phyloP scores from a whole-genome alignment of 345 rosid genomes.

The Balakata baccata region DNA sequence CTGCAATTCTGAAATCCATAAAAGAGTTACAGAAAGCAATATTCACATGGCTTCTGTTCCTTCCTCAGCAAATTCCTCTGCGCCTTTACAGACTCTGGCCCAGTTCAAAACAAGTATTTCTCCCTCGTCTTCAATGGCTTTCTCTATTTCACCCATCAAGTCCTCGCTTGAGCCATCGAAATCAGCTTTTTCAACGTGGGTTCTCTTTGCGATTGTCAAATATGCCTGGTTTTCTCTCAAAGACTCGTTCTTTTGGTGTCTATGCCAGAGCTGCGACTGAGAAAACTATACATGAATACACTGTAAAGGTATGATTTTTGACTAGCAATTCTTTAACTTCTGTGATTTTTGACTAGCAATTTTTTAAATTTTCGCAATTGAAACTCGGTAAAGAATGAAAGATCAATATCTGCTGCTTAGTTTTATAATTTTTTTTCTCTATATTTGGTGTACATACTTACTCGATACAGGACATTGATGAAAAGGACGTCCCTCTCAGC shows the following conservation, averaged over 20 bases:
- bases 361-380: not conserved
- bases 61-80: slow-evolving; percentile 37
- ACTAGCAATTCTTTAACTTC: not conserved
- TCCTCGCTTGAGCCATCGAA: slow-evolving; percentile 47
- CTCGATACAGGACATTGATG: slow-evolving; percentile 27
- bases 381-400: not conserved
- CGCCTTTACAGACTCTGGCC: slow-evolving; percentile 27
- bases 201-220: slow-evolving; percentile 34
- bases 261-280: slow-evolving; percentile 69
- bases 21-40: not conserved
- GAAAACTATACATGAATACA: slow-evolving; percentile 64
- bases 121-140: slow-evolving; percentile 34
- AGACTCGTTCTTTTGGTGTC: slow-evolving; percentile 42
- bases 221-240: slow-evolving; percentile 35
- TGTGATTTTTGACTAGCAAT: not conserved
- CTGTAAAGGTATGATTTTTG: slow-evolving; percentile 60
- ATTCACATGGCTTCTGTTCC: slow-evolving; percentile 40
- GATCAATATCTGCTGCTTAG: too few species aligned
- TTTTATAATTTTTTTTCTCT: too few species aligned
- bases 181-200: slow-evolving; percentile 48
- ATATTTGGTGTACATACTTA: not conserved
- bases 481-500: slow-evolving; percentile 23
- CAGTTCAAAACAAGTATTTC: slow-evolving; percentile 25
- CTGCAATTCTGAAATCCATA: not conserved
- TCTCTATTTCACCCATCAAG: slow-evolving; percentile 35